Evolutionary conservation across 805 yeast genomes (phyloP).

Genomic region (Metschnikowia sp.): DNA sequence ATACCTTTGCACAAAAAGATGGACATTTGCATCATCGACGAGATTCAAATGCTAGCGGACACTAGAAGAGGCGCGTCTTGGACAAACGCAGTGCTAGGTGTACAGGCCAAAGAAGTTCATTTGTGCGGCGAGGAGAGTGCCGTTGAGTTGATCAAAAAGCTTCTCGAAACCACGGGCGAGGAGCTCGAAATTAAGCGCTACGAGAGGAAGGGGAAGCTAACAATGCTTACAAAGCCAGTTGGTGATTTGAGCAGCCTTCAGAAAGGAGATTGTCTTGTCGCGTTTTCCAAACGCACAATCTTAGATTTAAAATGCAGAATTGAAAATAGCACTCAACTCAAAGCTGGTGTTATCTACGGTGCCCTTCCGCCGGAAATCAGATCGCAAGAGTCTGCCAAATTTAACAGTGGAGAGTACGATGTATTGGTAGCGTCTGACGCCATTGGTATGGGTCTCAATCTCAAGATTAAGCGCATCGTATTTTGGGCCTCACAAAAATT

Average conservation of each 20-base stretch:
- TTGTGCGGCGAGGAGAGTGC: constrained; percentile 91
- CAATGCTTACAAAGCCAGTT: constrained; percentile 42
- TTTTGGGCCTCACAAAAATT: constrained; percentile 69
- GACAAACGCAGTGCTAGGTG: constrained; percentile 89
- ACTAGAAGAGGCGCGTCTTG: constrained; percentile 84
- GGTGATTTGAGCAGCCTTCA: constrained; percentile 38
- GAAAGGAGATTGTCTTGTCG: constrained; percentile 86
- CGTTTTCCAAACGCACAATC: constrained; percentile 75
- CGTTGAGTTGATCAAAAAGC: constrained; percentile 58
- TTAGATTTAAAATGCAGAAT: constrained; percentile 65
- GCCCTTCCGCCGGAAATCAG: constrained; percentile 95
- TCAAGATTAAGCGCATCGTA: constrained; percentile 76
- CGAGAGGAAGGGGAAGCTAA: constrained; percentile 69
- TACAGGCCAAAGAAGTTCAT: constrained; percentile 79
- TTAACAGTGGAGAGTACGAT: constrained; percentile 77
- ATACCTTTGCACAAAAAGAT: constrained; percentile 60
- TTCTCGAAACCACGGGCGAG: constrained; percentile 76
- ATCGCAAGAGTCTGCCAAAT: constrained; percentile 72
- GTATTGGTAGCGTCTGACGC: constrained; percentile 95
- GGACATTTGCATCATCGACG: constrained; percentile 92
- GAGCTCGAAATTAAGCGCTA: constrained; percentile 67
- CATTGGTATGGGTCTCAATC: constrained; percentile 93
- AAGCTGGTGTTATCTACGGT: constrained; percentile 91
- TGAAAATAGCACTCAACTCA: constrained; percentile 57
- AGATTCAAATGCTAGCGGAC: constrained; percentile 92